phyloP scores from a whole-genome alignment of 768 basidiomycete species.

The Pulveroboletus ravenelii region DNA sequence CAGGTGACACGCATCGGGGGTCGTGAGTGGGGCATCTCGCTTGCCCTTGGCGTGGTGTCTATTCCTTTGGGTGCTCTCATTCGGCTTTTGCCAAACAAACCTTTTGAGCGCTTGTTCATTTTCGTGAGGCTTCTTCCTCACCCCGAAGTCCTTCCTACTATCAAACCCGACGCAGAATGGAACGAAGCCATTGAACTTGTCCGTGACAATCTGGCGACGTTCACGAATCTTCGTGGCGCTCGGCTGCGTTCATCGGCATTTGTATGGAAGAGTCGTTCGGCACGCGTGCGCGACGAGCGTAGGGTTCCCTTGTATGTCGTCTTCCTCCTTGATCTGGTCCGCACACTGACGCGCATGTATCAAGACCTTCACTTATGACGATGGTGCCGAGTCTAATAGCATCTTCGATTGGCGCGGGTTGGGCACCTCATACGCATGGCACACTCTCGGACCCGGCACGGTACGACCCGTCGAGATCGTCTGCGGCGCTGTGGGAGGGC shows the following conservation, averaged over 20 bases:
- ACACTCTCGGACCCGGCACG: constrained; percentile 71
- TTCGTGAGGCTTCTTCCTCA: constrained; percentile 56
- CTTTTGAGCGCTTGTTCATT: constrained; percentile 63
- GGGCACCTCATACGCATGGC: constrained; percentile 51
- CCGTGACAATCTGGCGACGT: constrained; percentile 81
- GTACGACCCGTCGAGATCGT: constrained; percentile 73
- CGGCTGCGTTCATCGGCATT: constrained; percentile 82
- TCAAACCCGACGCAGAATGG: constrained; percentile 61
- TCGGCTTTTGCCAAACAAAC: constrained; percentile 74
- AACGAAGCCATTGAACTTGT: constrained; percentile 76
- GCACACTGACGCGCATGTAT: constrained; percentile 23
- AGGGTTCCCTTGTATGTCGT: constrained; percentile 44
- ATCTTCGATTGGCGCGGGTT: constrained; percentile 66
- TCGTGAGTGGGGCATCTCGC: constrained; percentile 89
- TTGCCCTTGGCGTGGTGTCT: constrained; percentile 82
- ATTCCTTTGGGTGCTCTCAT: constrained; percentile 83
- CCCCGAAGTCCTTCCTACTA: constrained; percentile 57
- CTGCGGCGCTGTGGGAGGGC: constrained; percentile 80
- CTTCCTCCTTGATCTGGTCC: constrained; percentile 8
- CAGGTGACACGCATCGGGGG: constrained; percentile 75
- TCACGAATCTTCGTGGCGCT: constrained; percentile 82
- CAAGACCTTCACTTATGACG: constrained; percentile 64
- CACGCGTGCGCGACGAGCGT: constrained; percentile 48
- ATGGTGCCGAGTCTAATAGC: constrained; percentile 75
- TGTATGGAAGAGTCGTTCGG: constrained; percentile 72